A percentile compares a stretch with the other conserved stretches of the same genome.
phyloP scores from a whole-genome alignment of 2,329 filamentous ascomycete species.

The Aureobasidium sp. region DNA sequence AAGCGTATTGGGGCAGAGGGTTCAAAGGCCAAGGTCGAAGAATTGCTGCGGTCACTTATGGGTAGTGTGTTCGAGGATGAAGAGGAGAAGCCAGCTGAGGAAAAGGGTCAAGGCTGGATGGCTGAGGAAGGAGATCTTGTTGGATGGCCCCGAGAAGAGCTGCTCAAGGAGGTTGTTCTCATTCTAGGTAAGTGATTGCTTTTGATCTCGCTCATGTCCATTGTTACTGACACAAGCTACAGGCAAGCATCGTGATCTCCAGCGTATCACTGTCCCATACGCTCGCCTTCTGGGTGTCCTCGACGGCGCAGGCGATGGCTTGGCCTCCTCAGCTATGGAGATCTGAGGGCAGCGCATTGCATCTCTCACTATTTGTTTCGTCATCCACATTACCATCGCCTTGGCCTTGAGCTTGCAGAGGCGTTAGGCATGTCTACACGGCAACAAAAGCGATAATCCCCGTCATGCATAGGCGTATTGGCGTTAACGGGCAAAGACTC shows the following conservation, averaged over 20 bases:
- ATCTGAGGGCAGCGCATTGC: neutral
- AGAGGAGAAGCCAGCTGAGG: conserved; percentile 36
- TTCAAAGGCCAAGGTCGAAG: conserved; percentile 79
- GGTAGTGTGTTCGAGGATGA: conserved; percentile 61
- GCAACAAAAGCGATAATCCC: neutral
- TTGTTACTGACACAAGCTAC: conserved; percentile 1
- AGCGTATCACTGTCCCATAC: conserved; percentile 91
- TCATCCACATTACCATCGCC: neutral
- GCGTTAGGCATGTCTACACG: neutral
- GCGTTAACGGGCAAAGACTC: neutral
- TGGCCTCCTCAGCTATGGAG: conserved; percentile 7
- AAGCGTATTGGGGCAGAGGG: conserved; percentile 91
- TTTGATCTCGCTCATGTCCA: neutral
- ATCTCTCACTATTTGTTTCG: neutral
- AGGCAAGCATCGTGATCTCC: conserved; percentile 94
- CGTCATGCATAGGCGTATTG: neutral
- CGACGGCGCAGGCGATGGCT: conserved; percentile 14
- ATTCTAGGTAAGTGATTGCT: conserved; percentile 65
- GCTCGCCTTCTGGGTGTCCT: conserved; percentile 67
- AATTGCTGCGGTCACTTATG: conserved; percentile 73
- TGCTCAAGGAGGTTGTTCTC: conserved; percentile 84
- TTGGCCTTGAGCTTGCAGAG: neutral
- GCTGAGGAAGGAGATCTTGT: conserved; percentile 65
- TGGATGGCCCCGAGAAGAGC: conserved; percentile 80
- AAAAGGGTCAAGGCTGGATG: conserved; percentile 49